Evolutionary conservation across 306 rosid genomes (phyloP), one percentile per base, ranked within the genome.

Genomic region (Erythrophleum fordii): DNA sequence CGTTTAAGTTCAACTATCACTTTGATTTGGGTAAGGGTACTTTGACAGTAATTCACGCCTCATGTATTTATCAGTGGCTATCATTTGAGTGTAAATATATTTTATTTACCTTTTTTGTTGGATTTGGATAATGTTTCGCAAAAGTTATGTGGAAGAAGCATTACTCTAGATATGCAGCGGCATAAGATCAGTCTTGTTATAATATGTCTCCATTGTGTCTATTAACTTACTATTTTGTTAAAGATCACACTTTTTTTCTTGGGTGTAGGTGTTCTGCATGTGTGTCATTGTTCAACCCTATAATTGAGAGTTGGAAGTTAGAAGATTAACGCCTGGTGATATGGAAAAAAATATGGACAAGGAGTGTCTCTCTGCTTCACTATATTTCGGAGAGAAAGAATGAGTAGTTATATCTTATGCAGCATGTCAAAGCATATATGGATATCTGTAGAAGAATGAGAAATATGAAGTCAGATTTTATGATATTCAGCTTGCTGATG

Each of bases 191-290:
- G n/a, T 72, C 23, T 5, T 72, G 26, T 52, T 11, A 51, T 72
- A n/a, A 11, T 31, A 1, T 20, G 35, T 52, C 18, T 70, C 42
- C 42, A 14, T 14, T 46, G 59, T 45, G 16, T 31, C 9, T 72
- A 48, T 31, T 14, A 52, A 52, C 20, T 18, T 49, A 14, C 7
- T 64, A 12, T 62, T 45, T 23, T 16, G 52, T 62, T 58, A 58
- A 62, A 42, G 67, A 82, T 79, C 66, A 31, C 46, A 29, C 22
- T 11, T 25, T 59, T 26, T 34, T 82, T n/a, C n/a, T 88, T 59
- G 53, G 77, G n/a, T 77, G 79, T 85, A 85, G 89, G 87, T 81
- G 64, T 53, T 62, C 61, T 80, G 73, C 42, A 61, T 83, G 69
- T 7, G 60, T 49, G 28, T 67, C 7, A 23, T 26, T 18, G 31